Percentiles rank a stretch among this genome's conserved stretches.
Evolutionary conservation across 306 rosid species (phyloP).

Genomic region (Abrus precatorius): DNA sequence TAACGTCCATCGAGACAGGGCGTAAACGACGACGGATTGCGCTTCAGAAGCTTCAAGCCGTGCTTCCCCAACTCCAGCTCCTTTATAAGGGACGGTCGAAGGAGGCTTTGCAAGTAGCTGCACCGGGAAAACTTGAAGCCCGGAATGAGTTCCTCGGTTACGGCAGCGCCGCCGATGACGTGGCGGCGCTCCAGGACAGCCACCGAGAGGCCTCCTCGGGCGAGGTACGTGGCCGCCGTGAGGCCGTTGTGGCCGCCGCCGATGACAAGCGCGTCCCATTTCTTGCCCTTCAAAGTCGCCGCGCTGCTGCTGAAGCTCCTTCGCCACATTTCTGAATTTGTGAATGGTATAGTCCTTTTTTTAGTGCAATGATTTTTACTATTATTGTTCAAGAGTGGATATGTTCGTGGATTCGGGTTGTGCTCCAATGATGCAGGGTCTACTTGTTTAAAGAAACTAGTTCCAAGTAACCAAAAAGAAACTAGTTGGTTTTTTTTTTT

Average conservation of each 20-base stretch:
- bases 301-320: slow-evolving; percentile 62
- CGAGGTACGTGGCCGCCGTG: slow-evolving; percentile 91
- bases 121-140: slow-evolving; percentile 97
- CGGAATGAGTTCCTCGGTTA: slow-evolving; percentile 82
- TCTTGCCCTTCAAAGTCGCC: slow-evolving; percentile 61
- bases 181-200: slow-evolving; percentile 95
- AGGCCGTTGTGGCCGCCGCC: slow-evolving; percentile 99
- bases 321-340: slow-evolving; percentile 66
- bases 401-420: too few species aligned
- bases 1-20: slow-evolving; percentile 92
- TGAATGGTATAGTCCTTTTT: neutral
- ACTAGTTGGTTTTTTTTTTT: too few species aligned
- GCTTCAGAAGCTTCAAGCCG: slow-evolving; percentile 82
- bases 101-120: slow-evolving; percentile 92
- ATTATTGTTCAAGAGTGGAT: neutral
- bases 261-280: slow-evolving; percentile 90
- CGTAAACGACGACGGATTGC: slow-evolving; percentile 91
- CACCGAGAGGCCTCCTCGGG: slow-evolving; percentile 89
- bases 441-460: too few species aligned
- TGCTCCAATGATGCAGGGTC: too few species aligned
- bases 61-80: slow-evolving; percentile 82
- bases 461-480: too few species aligned
- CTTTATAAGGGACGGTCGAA: slow-evolving; percentile 82
- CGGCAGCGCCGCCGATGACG: slow-evolving; percentile 93
- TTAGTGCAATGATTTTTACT: neutral